Conservation (phyloP, 441 rosid genomes). For the Biscutella auriculata region DNA sequence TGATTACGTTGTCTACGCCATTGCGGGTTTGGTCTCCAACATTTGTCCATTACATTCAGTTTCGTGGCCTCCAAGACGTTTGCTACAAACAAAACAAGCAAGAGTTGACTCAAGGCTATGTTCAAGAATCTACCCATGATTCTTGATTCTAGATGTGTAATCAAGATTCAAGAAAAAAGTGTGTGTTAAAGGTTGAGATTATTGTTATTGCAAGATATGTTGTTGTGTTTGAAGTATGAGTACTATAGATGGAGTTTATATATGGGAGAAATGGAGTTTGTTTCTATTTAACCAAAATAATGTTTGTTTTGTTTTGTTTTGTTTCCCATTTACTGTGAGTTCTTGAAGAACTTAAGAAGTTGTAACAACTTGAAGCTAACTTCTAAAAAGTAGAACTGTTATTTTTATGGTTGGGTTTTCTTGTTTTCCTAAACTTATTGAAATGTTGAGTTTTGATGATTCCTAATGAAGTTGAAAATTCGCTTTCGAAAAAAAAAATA, state of each 20-base stretch:
- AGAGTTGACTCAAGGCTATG: conserved; percentile 18
- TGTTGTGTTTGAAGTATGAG: neutral
- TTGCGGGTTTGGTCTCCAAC: conserved; percentile 43
- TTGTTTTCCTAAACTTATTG: conserved; percentile 4
- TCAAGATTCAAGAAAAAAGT: neutral
- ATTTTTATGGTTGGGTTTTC: neutral
- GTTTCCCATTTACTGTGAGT: conserved; percentile 20
- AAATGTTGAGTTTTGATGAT: neutral
- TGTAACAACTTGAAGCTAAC: conserved; percentile 18
- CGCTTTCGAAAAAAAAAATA: neutral
- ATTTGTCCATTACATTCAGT: conserved; percentile 58
- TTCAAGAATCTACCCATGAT: conserved; percentile 19
- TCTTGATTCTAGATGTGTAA: conserved; percentile 11
- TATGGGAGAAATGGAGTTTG: conserved; percentile 1
- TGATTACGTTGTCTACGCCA: conserved; percentile 44
- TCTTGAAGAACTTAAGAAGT: neutral
- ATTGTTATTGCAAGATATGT: conserved; percentile 3
- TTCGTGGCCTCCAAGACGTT: conserved; percentile 10
- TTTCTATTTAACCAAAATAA: conserved; percentile 3
- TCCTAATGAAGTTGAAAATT: neutral
- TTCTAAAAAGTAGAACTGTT: conserved; percentile 13
- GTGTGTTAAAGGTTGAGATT: neutral
- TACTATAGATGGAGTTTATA: neutral
- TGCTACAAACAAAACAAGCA: conserved; percentile 13
- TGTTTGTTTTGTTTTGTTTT: conserved; percentile 1